A percentile compares a stretch with the other conserved stretches of the same genome.
Evolutionary conservation across 2,329 filamentous ascomycete species (phyloP).

Genomic region (Juglanconis juglandina): DNA sequence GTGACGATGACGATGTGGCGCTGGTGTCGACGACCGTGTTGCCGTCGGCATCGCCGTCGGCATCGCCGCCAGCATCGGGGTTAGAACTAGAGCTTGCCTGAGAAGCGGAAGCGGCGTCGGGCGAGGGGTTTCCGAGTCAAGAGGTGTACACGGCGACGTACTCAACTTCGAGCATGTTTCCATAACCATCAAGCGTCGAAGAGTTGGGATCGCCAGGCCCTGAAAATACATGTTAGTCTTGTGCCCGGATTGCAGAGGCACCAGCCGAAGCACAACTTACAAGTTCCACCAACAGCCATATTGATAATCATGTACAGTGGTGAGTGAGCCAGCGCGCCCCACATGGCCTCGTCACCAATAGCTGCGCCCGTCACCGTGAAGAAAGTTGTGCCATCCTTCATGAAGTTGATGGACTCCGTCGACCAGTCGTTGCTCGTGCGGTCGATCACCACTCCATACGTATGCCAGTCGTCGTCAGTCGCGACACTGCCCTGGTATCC

Average conservation of each 20-base stretch:
- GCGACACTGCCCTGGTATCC: conserved; percentile 21
- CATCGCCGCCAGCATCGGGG: not conserved
- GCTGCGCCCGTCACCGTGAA: conserved; percentile 41
- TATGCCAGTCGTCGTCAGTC: conserved; percentile 41
- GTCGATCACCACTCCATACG: conserved; percentile 49
- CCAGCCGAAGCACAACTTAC: conserved; percentile 34
- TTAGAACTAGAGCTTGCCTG: not conserved
- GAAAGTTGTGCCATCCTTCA: conserved; percentile 42
- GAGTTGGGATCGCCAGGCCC: conserved; percentile 46
- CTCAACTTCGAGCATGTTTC: conserved; percentile 26
- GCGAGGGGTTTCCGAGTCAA: conserved; percentile 10
- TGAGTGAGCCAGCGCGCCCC: conserved; percentile 47
- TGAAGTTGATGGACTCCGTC: conserved; percentile 50
- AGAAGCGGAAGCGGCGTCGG: conserved; percentile 2
- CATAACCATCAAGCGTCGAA: conserved; percentile 23
- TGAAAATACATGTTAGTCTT: conserved; percentile 21
- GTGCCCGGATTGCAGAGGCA: conserved; percentile 13
- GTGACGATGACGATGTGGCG: not conserved
- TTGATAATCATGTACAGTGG: conserved; percentile 53
- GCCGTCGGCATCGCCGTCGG: not conserved
- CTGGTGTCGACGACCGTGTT: not conserved
- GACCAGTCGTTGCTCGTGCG: conserved; percentile 42
- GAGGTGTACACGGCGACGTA: conserved; percentile 27
- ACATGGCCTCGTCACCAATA: conserved; percentile 44
- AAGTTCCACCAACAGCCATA: conserved; percentile 52